phyloP scores from a whole-genome alignment of 495 filamentous ascomycete species.

The Podospora didyma region DNA sequence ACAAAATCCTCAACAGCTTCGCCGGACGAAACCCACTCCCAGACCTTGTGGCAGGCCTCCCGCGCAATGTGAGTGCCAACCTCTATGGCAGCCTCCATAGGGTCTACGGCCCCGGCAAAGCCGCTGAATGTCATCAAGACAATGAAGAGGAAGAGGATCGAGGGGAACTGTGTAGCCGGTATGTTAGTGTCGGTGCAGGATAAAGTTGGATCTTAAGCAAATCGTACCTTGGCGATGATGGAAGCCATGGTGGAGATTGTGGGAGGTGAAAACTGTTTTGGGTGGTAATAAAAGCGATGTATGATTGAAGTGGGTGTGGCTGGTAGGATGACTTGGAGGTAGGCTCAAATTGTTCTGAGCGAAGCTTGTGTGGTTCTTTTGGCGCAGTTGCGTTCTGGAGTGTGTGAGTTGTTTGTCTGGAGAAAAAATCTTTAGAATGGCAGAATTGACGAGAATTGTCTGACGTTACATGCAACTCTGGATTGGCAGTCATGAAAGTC shows the following conservation, averaged over 20 bases:
- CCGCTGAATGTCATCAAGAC: not conserved
- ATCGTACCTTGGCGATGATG: not conserved
- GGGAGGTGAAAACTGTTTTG: not conserved
- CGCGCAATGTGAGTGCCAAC: not conserved
- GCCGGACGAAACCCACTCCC: not conserved
- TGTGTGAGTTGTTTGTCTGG: not conserved
- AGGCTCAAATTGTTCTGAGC: not conserved
- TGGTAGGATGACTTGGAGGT: not conserved
- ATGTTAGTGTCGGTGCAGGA: not conserved
- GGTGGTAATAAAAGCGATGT: not conserved
- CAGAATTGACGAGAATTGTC: not conserved
- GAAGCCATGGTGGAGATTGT: not conserved
- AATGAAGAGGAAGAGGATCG: not conserved
- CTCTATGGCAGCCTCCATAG: not conserved
- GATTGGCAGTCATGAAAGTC: not conserved
- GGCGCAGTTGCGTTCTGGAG: not conserved
- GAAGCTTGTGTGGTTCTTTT: not conserved
- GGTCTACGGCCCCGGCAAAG: not conserved
- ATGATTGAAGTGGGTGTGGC: not conserved
- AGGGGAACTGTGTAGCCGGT: not conserved
- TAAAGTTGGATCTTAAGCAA: not conserved
- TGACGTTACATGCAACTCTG: not conserved
- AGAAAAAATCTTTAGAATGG: not conserved
- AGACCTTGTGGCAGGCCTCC: not conserved
- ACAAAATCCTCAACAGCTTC: not conserved